Evolutionary conservation across 2,329 filamentous ascomycete species (phyloP).

Genomic region (Cadophora sp.): DNA sequence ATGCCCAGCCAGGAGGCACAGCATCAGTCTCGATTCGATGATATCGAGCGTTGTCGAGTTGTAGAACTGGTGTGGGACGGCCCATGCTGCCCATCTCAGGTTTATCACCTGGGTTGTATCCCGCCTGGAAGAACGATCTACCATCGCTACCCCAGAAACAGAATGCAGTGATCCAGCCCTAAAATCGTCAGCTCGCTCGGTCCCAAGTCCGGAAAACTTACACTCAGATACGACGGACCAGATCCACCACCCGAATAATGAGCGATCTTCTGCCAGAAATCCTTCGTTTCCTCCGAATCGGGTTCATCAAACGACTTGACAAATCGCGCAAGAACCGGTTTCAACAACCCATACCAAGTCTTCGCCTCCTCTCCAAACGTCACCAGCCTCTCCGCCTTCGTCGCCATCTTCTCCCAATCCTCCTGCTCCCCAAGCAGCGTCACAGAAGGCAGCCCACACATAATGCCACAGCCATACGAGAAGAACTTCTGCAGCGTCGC

Average conservation of each 20-base stretch:
- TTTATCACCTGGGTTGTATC: not conserved
- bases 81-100: slow-evolving; percentile 2
- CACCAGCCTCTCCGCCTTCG: slow-evolving; percentile 43
- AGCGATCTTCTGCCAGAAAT: slow-evolving; percentile 46
- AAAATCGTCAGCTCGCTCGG: not conserved
- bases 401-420: slow-evolving; percentile 51
- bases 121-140: slow-evolving; percentile 3
- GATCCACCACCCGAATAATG: slow-evolving; percentile 38
- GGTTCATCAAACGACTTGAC: slow-evolving; percentile 44
- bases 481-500: slow-evolving; percentile 58
- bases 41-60: slow-evolving; percentile 37
- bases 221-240: slow-evolving; percentile 32
- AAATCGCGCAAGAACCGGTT: slow-evolving; percentile 46
- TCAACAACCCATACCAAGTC: slow-evolving; percentile 44
- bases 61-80: slow-evolving; percentile 16
- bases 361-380: slow-evolving; percentile 45
- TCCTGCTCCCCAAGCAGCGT: slow-evolving; percentile 54
- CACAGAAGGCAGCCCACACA: slow-evolving; percentile 58
- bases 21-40: slow-evolving; percentile 38
- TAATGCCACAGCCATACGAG: slow-evolving; percentile 39
- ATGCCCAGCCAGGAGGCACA: slow-evolving; percentile 41
- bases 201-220: not conserved
- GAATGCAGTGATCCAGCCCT: slow-evolving; percentile 47
- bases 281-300: slow-evolving; percentile 32
- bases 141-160: slow-evolving; percentile 45